phyloP scores from a whole-genome alignment of 2,329 filamentous ascomycete species.

The Tolypocladium album region DNA sequence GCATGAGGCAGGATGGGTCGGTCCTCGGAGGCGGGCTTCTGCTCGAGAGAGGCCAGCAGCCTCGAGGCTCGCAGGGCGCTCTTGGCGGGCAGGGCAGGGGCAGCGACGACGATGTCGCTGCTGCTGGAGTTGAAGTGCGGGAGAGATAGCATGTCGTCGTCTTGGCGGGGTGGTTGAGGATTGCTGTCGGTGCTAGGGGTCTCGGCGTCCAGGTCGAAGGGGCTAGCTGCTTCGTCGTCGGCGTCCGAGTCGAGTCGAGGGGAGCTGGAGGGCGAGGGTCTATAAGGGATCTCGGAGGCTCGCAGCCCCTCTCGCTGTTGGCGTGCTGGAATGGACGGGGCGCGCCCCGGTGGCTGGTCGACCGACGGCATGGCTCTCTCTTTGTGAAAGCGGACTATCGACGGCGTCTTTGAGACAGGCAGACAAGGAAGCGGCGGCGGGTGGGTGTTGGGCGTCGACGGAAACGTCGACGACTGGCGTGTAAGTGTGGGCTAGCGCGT shows the following conservation, averaged over 20 bases:
- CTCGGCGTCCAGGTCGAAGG: not conserved
- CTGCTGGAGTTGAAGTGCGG: conserved; percentile 9
- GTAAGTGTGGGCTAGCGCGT: conserved; percentile 1
- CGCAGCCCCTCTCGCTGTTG: not conserved
- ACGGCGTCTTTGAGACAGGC: not conserved
- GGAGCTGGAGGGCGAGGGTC: conserved; percentile 8
- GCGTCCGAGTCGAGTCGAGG: not conserved
- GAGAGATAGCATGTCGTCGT: conserved; percentile 18
- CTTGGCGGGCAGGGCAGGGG: conserved; percentile 39
- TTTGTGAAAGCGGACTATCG: not conserved
- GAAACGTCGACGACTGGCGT: not conserved
- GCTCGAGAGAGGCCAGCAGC: conserved; percentile 20
- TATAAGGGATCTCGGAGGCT: conserved; percentile 7
- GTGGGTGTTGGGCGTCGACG: not conserved
- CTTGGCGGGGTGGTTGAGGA: not conserved
- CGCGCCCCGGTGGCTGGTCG: conserved; percentile 4
- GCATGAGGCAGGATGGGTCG: conserved; percentile 24
- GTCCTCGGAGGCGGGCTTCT: conserved; percentile 18
- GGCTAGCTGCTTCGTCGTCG: not conserved
- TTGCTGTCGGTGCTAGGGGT: not conserved
- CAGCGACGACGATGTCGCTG: conserved; percentile 6
- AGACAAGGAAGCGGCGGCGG: not conserved
- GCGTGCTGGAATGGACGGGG: conserved; percentile 9
- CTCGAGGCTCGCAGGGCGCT: conserved; percentile 38
- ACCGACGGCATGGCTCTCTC: conserved; percentile 6